Evolutionary conservation across 805 yeast species (phyloP).

Genomic region (Teunomyces pallodes): DNA sequence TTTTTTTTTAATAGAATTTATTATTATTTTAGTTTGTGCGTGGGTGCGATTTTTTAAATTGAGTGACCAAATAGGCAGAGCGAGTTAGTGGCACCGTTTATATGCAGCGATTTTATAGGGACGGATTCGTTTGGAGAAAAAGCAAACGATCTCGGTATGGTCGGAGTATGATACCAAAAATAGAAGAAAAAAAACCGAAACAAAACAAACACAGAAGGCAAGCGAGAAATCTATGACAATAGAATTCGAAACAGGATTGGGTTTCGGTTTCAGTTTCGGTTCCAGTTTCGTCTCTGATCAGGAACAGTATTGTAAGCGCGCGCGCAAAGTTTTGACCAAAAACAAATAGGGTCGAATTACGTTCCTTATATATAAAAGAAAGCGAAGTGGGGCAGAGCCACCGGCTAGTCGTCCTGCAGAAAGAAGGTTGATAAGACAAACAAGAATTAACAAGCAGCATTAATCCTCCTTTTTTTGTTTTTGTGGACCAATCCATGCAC

Average conservation of each 20-base stretch:
- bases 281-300: too few relatives aligned
- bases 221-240: not conserved
- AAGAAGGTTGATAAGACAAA: not conserved
- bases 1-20: not conserved
- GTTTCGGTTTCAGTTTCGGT: too few relatives aligned
- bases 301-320: too few relatives aligned
- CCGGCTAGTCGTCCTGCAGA: not conserved
- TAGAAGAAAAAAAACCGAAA: not conserved
- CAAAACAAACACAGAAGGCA: not conserved
- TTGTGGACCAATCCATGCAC: not conserved
- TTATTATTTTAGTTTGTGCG: not conserved
- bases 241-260: not conserved
- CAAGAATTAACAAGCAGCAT: too few relatives aligned
- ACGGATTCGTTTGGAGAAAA: not conserved
- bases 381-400: too few relatives aligned
- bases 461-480: too few relatives aligned
- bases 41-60: not conserved
- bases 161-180: not conserved
- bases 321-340: too few relatives aligned
- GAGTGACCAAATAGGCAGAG: slow-evolving; percentile 1
- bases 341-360: too few relatives aligned
- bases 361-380: too few relatives aligned
- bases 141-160: not conserved
- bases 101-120: not conserved
- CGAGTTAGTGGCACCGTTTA: not conserved